Percentiles rank a stretch among this genome's conserved stretches.
phyloP scores from a whole-genome alignment of 768 basidiomycete species.

The Suillus plorans region DNA sequence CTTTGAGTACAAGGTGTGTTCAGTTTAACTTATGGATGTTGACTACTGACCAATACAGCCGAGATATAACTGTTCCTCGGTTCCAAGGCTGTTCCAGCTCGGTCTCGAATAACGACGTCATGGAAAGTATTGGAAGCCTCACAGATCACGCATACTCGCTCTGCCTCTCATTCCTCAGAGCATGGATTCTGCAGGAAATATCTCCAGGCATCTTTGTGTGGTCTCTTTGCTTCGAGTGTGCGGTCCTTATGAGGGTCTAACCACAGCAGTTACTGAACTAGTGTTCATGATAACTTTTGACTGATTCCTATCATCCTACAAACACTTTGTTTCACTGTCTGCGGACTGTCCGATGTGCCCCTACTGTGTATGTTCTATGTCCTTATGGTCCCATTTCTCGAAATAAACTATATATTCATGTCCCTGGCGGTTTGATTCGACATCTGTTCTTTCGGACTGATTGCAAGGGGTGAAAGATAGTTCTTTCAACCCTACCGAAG shows the following conservation, averaged over 20 bases:
- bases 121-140: constrained; percentile 4
- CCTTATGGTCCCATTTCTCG: constrained; percentile 2
- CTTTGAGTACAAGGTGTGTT: constrained; percentile 7
- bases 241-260: not conserved
- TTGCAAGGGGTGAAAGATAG: not conserved
- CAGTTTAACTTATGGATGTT: not conserved
- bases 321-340: constrained; percentile 8
- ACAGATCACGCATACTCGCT: constrained; percentile 3
- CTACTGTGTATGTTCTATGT: constrained; percentile 8
- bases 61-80: constrained; percentile 5
- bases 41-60: not conserved
- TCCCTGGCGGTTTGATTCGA: not conserved
- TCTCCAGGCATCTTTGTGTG: constrained; percentile 6
- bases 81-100: constrained; percentile 2
- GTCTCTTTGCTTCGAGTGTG: constrained; percentile 6
- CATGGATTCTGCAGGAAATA: constrained; percentile 1
- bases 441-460: not conserved
- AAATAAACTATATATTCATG: not conserved
- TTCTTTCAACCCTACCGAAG: not conserved
- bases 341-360: constrained; percentile 30
- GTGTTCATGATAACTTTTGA: not conserved
- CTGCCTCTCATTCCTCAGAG: constrained; percentile 1
- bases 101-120: constrained; percentile 6
- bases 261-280: not conserved
- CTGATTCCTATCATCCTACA: constrained; percentile 1